Evolutionary conservation across 169 alveolate species (phyloP).

Genomic region (Babesia divergens): DNA sequence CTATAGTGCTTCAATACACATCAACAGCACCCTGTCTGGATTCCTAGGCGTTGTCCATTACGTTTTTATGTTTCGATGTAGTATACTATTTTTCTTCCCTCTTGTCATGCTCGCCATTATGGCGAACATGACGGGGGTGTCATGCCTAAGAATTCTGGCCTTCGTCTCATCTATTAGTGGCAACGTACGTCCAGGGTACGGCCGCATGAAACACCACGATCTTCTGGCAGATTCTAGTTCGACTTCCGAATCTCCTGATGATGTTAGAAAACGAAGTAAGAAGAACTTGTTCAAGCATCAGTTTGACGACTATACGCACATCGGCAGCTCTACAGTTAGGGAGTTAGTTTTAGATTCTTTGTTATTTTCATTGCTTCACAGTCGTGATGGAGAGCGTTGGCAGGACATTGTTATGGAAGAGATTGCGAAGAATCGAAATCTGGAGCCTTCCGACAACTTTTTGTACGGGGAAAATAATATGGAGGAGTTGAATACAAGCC

Average conservation of each 20-base stretch:
- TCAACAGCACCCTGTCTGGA: background rate
- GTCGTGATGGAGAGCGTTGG: conserved; percentile 49
- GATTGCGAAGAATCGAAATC: conserved; percentile 37
- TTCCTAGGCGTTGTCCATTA: background rate
- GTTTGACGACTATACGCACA: conserved; percentile 12
- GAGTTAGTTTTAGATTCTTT: background rate
- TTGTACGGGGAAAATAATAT: conserved; percentile 14
- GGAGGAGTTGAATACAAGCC: background rate
- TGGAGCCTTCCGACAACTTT: conserved; percentile 7
- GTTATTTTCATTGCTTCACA: background rate
- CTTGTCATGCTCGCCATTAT: background rate
- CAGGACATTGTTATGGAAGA: conserved; percentile 60
- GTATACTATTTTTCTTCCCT: background rate
- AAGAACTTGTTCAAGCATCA: conserved; percentile 44
- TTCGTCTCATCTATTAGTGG: background rate
- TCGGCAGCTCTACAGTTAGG: conserved; percentile 3
- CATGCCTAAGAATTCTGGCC: background rate
- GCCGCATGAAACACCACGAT: background rate
- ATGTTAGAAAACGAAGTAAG: background rate
- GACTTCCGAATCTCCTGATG: too few species aligned
- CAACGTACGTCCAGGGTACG: background rate
- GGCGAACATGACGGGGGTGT: background rate
- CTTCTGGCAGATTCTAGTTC: too few species aligned
- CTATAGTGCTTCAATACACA: too few species aligned
- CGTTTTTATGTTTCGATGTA: conserved; percentile 25